Evolutionary conservation across 2,329 filamentous ascomycete species (phyloP).

Genomic region (Blastomyces gilchristii): DNA sequence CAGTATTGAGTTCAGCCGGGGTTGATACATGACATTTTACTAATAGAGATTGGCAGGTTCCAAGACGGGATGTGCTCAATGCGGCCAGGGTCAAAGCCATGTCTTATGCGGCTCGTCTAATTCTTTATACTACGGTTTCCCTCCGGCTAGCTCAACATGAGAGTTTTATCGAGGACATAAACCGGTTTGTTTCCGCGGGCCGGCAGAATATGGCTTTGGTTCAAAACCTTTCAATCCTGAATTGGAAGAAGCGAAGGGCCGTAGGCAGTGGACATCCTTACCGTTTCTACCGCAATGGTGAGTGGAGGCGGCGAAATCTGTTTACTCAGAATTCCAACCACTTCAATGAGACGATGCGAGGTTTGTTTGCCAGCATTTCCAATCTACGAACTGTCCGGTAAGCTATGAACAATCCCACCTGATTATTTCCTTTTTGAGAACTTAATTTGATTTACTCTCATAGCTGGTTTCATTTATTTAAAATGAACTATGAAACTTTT

Average conservation of each 20-base stretch:
- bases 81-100: neutral
- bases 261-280: neutral
- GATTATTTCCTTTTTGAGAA: neutral
- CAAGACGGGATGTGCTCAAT: neutral
- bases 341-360: neutral
- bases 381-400: constrained; percentile 1
- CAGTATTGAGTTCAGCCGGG: neutral
- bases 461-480: constrained; percentile 6
- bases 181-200: neutral
- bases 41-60: neutral
- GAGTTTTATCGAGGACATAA: neutral
- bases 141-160: constrained; percentile 4
- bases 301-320: neutral
- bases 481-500: constrained; percentile 2
- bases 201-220: neutral
- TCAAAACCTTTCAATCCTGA: constrained; percentile 1
- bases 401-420: neutral
- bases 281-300: neutral
- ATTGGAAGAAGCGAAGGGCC: neutral
- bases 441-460: neutral
- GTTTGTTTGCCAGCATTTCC: neutral
- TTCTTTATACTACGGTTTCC: neutral
- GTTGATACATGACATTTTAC: neutral
- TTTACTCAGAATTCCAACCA: neutral
- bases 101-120: neutral